Evolutionary conservation across 2,329 filamentous ascomycete genomes (phyloP), one percentile per base, ranked within the genome.

Genomic region (Calonectria montana): DNA sequence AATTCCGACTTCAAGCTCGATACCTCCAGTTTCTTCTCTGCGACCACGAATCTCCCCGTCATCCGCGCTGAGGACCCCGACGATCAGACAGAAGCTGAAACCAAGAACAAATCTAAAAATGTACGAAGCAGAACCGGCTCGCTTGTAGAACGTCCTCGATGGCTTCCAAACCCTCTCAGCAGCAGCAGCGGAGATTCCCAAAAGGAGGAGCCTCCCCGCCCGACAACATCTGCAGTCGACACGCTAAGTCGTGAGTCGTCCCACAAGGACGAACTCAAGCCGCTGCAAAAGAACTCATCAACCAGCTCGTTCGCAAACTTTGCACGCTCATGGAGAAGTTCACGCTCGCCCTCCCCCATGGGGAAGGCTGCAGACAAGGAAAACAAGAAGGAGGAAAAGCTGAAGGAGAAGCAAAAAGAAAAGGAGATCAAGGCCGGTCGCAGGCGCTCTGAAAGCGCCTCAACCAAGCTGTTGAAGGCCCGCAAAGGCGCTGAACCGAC

Each of bases 311-410:
- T 90, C 74, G 84, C 86, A 61, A 86, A 83, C 72, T 87, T 89
- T 76, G 85, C 88, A 73, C 85, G 86, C 65, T 87, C 88, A 47
- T 91, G 88, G 88, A 86, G 87, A 23, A 80, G 83, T 43, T 88
- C 88, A 39, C 84, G 86, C 18, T 88, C 87, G 1, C 85, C 88
- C 0, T 88, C 88, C 3, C 86, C 88, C 48, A 77, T 84, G 73
- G 76, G 74, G 73, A 71, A 82, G 78, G 76, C 77, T 43, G 71
- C 74, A 57, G 63, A 76, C 35, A 73, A 78, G 37, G 78, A 75
- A 73, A 77, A 76, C 69, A 67, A 65, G 41, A 59, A 59, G 31
- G 53, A 59, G 35, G 53, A 59, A 21, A 59, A 59, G 31, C 53
- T 23, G 53, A 57, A 21, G 13, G 53, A 57, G 53, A 57, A 57